phyloP scores from a whole-genome alignment of 2,329 filamentous ascomycete genomes.

The Neofusicoccum ribis region DNA sequence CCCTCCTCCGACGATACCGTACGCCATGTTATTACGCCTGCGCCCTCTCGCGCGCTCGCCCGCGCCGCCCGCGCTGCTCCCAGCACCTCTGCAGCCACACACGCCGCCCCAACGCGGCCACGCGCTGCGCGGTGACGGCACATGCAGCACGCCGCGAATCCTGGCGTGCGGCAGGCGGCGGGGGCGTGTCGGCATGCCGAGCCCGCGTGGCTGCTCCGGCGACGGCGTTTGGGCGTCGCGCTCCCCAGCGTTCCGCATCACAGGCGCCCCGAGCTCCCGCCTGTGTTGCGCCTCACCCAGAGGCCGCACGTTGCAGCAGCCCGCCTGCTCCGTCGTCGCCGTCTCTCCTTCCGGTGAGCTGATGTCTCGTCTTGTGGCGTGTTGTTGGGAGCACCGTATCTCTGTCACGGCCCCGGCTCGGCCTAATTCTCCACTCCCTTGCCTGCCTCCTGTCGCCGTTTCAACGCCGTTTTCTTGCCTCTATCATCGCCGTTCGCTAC shows the following conservation, averaged over 20 bases:
- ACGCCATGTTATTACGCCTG: background rate
- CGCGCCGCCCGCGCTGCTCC: background rate
- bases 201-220: background rate
- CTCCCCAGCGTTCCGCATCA: background rate
- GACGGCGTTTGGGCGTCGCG: background rate
- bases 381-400: constrained; percentile 14
- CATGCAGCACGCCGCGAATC: background rate
- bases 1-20: background rate
- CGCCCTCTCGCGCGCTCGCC: background rate
- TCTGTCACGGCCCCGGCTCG: constrained; percentile 1
- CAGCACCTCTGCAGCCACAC: background rate
- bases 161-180: background rate
- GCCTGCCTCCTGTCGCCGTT: background rate
- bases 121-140: background rate
- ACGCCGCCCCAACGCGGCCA: background rate
- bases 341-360: constrained; percentile 7
- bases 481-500: background rate
- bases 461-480: background rate
- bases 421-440: constrained; percentile 9
- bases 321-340: background rate
- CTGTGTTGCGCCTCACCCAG: background rate
- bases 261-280: background rate
- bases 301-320: background rate
- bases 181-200: constrained; percentile 10
- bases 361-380: constrained; percentile 15